These are phyloP conservation scores for Talaromyces pinophilus DNA, from an alignment of 2,329 filamentous ascomycete genomes.

Conservation along the genomic window DNA sequence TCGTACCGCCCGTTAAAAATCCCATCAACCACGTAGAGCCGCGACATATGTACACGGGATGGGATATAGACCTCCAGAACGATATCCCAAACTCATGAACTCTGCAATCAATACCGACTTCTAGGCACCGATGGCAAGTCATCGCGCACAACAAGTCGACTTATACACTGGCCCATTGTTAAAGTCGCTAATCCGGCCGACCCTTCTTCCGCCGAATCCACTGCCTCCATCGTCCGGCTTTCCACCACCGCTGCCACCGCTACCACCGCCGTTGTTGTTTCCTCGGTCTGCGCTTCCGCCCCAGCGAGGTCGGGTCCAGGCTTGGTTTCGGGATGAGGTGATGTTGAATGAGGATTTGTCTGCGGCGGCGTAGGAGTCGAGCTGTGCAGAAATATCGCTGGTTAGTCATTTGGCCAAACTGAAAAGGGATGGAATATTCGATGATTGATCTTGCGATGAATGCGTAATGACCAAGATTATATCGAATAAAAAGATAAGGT, in stretches of 20 bases:
- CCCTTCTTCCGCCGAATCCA: constrained; percentile 36
- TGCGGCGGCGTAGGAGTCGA: constrained; percentile 51
- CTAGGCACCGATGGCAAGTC: not conserved
- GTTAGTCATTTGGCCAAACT: not conserved
- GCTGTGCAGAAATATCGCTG: constrained; percentile 30
- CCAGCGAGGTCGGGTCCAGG: constrained; percentile 31
- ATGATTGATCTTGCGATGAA: not conserved
- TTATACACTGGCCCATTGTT: constrained; percentile 49
- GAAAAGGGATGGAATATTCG: not conserved
- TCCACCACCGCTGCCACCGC: constrained; percentile 32
- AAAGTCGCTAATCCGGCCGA: constrained; percentile 52
- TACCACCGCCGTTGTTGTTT: constrained; percentile 29
- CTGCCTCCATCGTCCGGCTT: constrained; percentile 35
- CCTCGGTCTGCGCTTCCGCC: constrained; percentile 33
- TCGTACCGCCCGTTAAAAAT: not conserved
- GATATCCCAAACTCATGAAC: not conserved
- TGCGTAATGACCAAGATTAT: too few relatives aligned
- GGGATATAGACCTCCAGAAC: not conserved
- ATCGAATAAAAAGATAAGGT: not conserved
- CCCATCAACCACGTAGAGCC: not conserved
- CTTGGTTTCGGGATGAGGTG: constrained; percentile 32
- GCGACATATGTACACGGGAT: not conserved
- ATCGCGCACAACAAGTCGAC: constrained; percentile 41
- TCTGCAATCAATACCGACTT: not conserved
- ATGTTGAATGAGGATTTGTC: constrained; percentile 50